Conservation (phyloP, 1,139 yeast genomes). For the Protomyces inundatus region DNA sequence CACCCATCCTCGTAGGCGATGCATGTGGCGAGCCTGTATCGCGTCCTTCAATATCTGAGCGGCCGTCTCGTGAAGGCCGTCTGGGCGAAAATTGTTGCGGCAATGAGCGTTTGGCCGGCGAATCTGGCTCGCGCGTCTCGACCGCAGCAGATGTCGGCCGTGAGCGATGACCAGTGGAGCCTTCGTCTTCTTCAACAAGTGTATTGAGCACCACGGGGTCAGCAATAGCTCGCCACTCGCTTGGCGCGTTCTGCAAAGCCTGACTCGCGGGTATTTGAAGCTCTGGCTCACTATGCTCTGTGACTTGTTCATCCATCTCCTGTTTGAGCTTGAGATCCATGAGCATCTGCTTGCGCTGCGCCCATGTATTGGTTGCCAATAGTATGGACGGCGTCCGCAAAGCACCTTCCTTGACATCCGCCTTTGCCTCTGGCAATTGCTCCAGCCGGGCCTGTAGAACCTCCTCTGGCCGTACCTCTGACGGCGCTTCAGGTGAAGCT, state of each 20-base stretch:
- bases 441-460: neutral
- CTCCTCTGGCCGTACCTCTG: neutral
- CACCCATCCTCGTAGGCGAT: too few relatives aligned
- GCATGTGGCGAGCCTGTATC: too few relatives aligned
- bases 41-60: too few relatives aligned
- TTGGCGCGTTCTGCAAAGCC: neutral
- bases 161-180: neutral
- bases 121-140: neutral
- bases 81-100: too few relatives aligned
- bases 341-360: neutral
- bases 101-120: too few relatives aligned
- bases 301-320: neutral
- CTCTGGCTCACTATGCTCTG: too few relatives aligned
- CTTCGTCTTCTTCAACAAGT: neutral
- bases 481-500: neutral
- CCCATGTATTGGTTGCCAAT: neutral
- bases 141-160: neutral
- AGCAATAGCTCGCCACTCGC: neutral
- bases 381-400: neutral
- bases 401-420: neutral
- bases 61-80: too few relatives aligned
- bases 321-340: neutral
- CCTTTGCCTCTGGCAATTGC: neutral
- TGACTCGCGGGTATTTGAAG: neutral
- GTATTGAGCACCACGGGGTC: neutral